Base-by-base conservation (phyloP, 768 basidiomycete genomes). In the Termitomyces bulborhizus region DNA sequence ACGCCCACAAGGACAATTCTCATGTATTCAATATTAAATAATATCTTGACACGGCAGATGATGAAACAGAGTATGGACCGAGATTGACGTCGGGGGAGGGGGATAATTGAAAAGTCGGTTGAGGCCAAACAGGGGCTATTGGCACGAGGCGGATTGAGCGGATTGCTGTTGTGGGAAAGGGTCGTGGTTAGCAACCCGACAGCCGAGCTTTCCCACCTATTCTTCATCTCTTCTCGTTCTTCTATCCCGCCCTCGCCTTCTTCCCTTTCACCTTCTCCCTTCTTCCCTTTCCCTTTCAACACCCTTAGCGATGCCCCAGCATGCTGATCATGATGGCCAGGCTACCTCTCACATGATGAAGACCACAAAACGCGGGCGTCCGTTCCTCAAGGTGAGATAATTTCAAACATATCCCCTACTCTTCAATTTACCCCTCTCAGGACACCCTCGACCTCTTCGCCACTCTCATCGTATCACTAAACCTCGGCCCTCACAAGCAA, bases 371-470 rank as follows among this genome's bases (percentile, higher is more conserved):
- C 85, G 94, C 66, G 94, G 94, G 58, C 81, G 94, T 63, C 94
- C 94, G 13, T 97, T 86, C 71, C 82, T 95, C 71, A 96, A 95
- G 84, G 94, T 90, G 46, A 57, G 64, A 58, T 55, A 54, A 49
- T 52, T 42, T 50, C 43, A 49, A 54, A 58, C 46, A 53, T 59
- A n/a, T 46, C 41, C 31, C 51, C 36, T 34, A 39, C 26, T 12
- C 53, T 42, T 45, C 36, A 43, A 51, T 16, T 34, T 15, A 55
- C 18, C 41, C 42, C 34, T 39, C 29, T 27, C 59, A 99, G 97
- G 97, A 99, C 71, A 97, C 94, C 42, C 87, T 98, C 60, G 97
- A 99, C 74, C 85, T 99, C 37, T 98, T 97, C 65, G 94, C 97
- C 39, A 99, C 97, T 24, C 82, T 99, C 64, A 79, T 99, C 65